Base-by-base conservation (phyloP, 495 filamentous ascomycete species). In the Aspergillus funiculosus region DNA sequence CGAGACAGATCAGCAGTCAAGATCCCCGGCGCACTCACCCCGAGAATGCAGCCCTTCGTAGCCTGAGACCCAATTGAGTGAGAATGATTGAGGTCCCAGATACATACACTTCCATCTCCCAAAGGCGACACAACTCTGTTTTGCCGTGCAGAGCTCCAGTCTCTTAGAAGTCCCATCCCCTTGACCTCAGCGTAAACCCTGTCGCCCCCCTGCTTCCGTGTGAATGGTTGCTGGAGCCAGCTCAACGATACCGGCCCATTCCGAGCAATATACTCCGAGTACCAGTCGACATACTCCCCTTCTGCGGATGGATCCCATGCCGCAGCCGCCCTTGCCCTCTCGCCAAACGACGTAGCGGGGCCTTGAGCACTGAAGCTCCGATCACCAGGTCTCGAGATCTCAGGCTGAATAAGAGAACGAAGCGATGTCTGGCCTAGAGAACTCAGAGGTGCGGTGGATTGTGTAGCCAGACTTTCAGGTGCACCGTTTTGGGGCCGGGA, bases 301-400 rank as follows among this genome's bases (percentile, higher is more conserved):
- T 83, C 80, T 46, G 83, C 84, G 4, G 78, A 77, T 1, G 87
- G 86, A 50, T 95, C 88, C 89, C 89, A 94, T 50, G 84, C 86
- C 4, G 80, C 81, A 39, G 85, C 76, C 48, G 67, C 78, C 65
- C 72, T 76, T 57, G 57, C 63, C 43, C 71, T 68, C 46, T 69
- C 64, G 7, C 53, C 62, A 40, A 58, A 51, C 4, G 66, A 59
- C 57, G 59, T 41, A 19, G 21, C 43, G 26, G 21, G 34, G 18
- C 42, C 57, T 30, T 43, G 24, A 28, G 51, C 41, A 20, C 51
- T 50, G 20, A 40, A 17, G 43, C n/a, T 13, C 31, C 43, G 31
- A 35, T 51, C 42, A 0, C 46, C 44, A 18, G 19, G 13, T 24
- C 40, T 36, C 11, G 48, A 51, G 4, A 46, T 54, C 41, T 49